Conservation (phyloP, 2,329 filamentous ascomycete species). For the Aspergillus aculeatus region DNA sequence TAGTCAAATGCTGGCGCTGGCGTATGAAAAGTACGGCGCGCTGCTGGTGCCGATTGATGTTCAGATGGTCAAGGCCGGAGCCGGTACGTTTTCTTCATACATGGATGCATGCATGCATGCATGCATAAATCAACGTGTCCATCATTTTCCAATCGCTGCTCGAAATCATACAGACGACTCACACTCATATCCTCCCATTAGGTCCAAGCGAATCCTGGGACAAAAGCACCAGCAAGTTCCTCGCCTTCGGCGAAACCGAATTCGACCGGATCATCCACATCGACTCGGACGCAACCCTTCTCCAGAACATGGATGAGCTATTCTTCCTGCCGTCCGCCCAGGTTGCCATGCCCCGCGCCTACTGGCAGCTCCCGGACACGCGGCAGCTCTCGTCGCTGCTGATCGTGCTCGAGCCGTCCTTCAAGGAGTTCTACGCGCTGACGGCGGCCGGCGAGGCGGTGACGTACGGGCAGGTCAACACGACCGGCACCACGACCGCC, state of each 20-base stretch:
- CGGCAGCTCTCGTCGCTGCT: conserved; percentile 60
- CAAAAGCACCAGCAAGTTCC: conserved; percentile 65
- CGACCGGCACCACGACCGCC: conserved; percentile 18
- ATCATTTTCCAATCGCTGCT: no score
- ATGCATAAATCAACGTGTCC: no score
- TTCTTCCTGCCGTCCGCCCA: conserved; percentile 63
- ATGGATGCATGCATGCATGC: no score
- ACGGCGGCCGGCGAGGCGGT: conserved; percentile 28
- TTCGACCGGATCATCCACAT: conserved; percentile 59
- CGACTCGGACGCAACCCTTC: conserved; percentile 64
- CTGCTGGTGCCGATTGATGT: conserved; percentile 50
- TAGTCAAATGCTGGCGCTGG: conserved; percentile 50
- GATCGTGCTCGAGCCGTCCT: conserved; percentile 61
- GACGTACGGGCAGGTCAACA: conserved; percentile 28
- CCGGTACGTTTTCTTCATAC: conserved; percentile 20
- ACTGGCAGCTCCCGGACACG: conserved; percentile 61
- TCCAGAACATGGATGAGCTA: conserved; percentile 66
- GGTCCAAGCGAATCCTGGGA: conserved; percentile 55
- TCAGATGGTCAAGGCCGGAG: conserved; percentile 29
- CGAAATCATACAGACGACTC: background rate
- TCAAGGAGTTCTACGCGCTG: conserved; percentile 44
- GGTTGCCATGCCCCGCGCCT: conserved; percentile 69
- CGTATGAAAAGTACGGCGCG: conserved; percentile 51
- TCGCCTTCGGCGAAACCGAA: conserved; percentile 66
- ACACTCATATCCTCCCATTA: conserved; percentile 5